phyloP scores from a whole-genome alignment of 2,329 filamentous ascomycete species.

The Gyromitra esculenta region DNA sequence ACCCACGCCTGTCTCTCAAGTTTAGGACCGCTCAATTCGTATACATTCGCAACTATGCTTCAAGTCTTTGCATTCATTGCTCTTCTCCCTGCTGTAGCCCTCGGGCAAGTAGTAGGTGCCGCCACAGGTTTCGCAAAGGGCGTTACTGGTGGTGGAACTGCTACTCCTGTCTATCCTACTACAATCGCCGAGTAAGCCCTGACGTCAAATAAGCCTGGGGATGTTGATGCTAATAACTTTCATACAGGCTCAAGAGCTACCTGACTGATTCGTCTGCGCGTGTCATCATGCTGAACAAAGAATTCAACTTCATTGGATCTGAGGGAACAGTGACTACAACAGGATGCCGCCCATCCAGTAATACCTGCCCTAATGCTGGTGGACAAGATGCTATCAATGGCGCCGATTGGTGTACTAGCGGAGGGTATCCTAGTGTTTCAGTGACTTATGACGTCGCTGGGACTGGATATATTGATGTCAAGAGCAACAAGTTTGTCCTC shows the following conservation, averaged over 20 bases:
- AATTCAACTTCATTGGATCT: slow-evolving; percentile 57
- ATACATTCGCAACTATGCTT: slow-evolving; percentile 10
- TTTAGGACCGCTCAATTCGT: background rate
- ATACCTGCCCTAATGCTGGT: slow-evolving; percentile 57
- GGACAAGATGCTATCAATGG: slow-evolving; percentile 55
- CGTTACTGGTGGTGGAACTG: slow-evolving; percentile 70
- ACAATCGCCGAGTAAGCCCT: slow-evolving; percentile 63
- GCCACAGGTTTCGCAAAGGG: slow-evolving; percentile 59
- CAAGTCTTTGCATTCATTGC: slow-evolving; percentile 4
- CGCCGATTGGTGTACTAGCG: slow-evolving; percentile 44
- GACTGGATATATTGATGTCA: slow-evolving; percentile 55
- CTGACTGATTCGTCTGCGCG: slow-evolving; percentile 59
- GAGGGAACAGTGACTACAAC: slow-evolving; percentile 54
- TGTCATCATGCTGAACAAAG: slow-evolving; percentile 60
- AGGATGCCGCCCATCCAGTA: slow-evolving; percentile 58
- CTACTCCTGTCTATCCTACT: slow-evolving; percentile 66
- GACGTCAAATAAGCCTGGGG: background rate
- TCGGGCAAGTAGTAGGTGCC: slow-evolving; percentile 43
- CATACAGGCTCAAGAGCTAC: slow-evolving; percentile 55
- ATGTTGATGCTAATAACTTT: background rate
- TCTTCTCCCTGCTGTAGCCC: slow-evolving; percentile 30
- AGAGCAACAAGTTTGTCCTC: slow-evolving; percentile 56
- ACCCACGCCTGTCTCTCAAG: slow-evolving; percentile 12
- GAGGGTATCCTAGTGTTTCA: slow-evolving; percentile 34
- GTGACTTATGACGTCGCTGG: slow-evolving; percentile 57